Evolutionary conservation across 352 stramenopile species (phyloP), one percentile per base, ranked within the genome.

Genomic region (Phytophthora pistaciae): DNA sequence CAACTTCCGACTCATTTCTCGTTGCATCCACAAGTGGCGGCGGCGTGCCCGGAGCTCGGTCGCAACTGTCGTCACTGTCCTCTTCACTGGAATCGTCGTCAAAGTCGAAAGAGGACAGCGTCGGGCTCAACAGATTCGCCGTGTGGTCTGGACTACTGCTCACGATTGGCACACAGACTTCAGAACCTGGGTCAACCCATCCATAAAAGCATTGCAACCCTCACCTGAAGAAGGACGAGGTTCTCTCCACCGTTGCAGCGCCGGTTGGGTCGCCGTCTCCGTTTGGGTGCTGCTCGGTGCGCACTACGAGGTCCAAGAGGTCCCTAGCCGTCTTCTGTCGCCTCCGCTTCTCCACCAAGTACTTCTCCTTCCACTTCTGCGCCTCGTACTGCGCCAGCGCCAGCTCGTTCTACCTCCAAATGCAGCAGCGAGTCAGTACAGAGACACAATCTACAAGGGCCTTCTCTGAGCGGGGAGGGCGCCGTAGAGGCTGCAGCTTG

Each of bases 61-160:
- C 59, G 11, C 64, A 44, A 46, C 27, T 63, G 3, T 52, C 56
- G 27, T 76, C 70, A 46, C 63, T 69, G 16, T 49, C 60, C 6
- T 78, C 78, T 68, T 85, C 78, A 52, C 79, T 83, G 5, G 84
- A 87, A 59, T 91, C 82, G 56, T 94, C 87, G 23, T 96, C 89
- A 79, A 96, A 91, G 70, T 96, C 89, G 54, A 96, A 96, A 3
- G 89, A 95, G 42, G 87, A 93, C 20, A 96, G 74, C 50, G 89
- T 95, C 53, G 89, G 89, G 68, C 87, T 96, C 56, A 96, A 69
- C 38, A 96, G 68, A 58, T 75, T 84, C 3, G 78, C 84, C 23
- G 90, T 84, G 50, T 91, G 81, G 64, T 93, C 76, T 8, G 68
- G 44, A 74, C 69, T 72, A 53, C 71, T 80, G 31, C 50, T 59